A percentile compares a stretch with the other conserved stretches of the same genome.
Evolutionary conservation across 352 stramenopile genomes (phyloP).

Genomic region (Pythium dissotocum): DNA sequence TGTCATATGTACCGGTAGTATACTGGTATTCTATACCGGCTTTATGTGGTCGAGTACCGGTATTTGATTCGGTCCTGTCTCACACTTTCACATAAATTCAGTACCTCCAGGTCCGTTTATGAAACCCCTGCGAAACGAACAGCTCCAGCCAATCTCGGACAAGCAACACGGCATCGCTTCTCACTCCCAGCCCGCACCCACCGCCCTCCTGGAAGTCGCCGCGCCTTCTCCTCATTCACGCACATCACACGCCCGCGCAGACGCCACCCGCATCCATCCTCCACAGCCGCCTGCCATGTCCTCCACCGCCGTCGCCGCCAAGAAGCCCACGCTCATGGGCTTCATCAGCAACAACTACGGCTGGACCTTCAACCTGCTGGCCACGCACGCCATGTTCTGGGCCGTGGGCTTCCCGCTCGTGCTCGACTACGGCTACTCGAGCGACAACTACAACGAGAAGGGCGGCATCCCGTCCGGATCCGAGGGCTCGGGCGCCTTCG

Average conservation of each 20-base stretch:
- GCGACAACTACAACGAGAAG: conserved; percentile 67
- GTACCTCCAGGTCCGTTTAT: not conserved
- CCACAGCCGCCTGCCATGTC: not conserved
- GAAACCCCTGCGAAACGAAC: not conserved
- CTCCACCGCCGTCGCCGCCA: conserved; percentile 15
- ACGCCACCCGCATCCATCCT: not conserved
- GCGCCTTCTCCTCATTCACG: not conserved
- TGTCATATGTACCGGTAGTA: not conserved
- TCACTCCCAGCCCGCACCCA: not conserved
- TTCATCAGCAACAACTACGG: conserved; percentile 76
- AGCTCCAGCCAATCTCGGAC: conserved; percentile 2
- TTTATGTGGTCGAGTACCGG: too few species aligned
- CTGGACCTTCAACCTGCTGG: conserved; percentile 87
- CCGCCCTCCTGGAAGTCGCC: not conserved
- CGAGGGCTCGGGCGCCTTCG: conserved; percentile 72
- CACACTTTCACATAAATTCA: not conserved
- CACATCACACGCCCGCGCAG: not conserved
- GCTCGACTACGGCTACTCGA: conserved; percentile 83
- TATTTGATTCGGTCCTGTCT: not conserved
- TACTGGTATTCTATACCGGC: not conserved
- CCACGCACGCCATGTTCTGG: conserved; percentile 83
- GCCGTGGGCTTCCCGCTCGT: conserved; percentile 74
- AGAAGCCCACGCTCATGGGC: conserved; percentile 41
- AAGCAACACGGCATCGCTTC: not conserved
- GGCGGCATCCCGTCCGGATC: conserved; percentile 77